These are phyloP conservation scores for Xylariomycetidae sp. DNA, from an alignment of 2,329 filamentous ascomycete genomes.

Conservation along the genomic window DNA sequence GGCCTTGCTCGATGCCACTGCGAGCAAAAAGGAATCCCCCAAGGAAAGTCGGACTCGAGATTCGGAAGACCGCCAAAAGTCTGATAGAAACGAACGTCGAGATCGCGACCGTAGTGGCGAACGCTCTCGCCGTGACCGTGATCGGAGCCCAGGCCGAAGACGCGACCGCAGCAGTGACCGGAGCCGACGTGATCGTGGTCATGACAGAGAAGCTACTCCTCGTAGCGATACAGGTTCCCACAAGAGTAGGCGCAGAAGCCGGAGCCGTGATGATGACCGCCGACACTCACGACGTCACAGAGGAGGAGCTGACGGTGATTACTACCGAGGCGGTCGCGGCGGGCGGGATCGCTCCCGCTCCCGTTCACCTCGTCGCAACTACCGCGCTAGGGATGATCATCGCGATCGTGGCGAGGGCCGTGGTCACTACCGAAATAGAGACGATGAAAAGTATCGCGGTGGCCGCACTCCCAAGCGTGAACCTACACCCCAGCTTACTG, in stretches of 20 bases:
- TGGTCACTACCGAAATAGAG: conserved; percentile 50
- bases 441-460: conserved; percentile 40
- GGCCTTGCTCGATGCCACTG: conserved; percentile 82
- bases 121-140: conserved; percentile 52
- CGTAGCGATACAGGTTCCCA: conserved; percentile 74
- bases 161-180: conserved; percentile 52
- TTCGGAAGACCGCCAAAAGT: conserved; percentile 54
- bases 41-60: conserved; percentile 44
- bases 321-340: conserved; percentile 56
- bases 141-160: conserved; percentile 45
- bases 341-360: conserved; percentile 65
- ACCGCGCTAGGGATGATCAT: conserved; percentile 52
- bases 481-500: conserved; percentile 69
- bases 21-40: conserved; percentile 52
- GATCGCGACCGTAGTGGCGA: conserved; percentile 30
- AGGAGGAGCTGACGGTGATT: conserved; percentile 64
- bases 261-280: conserved; percentile 71
- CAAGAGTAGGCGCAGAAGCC: conserved; percentile 76
- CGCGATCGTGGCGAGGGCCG: conserved; percentile 46
- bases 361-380: conserved; percentile 62
- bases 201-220: conserved; percentile 61
- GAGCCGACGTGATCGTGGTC: conserved; percentile 49
- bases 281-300: conserved; percentile 69
- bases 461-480: conserved; percentile 38
- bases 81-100: conserved; percentile 37